phyloP scores from a whole-genome alignment of 2,329 filamentous ascomycete genomes.

The Colletotrichum sp. region DNA sequence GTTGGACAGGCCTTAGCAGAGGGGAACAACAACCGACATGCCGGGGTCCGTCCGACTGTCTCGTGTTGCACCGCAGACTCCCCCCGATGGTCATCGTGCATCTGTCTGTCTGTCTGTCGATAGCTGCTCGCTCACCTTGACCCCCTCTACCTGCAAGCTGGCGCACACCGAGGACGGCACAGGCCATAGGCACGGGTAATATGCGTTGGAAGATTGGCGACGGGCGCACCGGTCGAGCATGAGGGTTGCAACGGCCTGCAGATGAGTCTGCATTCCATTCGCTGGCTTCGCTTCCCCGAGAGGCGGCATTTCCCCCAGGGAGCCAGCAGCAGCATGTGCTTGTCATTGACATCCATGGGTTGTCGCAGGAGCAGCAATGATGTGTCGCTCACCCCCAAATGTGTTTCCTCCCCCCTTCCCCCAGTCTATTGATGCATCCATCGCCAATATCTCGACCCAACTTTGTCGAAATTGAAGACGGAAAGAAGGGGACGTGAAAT shows the following conservation, averaged over 20 bases:
- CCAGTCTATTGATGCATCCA: background rate
- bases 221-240: conserved; percentile 2
- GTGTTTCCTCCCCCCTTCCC: background rate
- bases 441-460: background rate
- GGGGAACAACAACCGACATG: background rate
- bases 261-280: background rate
- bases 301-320: background rate
- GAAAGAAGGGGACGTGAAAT: background rate
- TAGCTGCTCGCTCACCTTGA: background rate
- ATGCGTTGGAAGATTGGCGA: background rate
- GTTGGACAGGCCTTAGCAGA: background rate
- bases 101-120: background rate
- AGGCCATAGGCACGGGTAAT: conserved; percentile 1
- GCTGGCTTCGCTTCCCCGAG: background rate
- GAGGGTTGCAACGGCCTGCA: background rate
- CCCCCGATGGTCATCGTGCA: background rate
- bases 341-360: background rate
- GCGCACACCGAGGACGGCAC: background rate
- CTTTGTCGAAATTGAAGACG: background rate
- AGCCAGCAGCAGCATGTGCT: background rate
- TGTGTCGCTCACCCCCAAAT: background rate
- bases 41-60: background rate
- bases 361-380: background rate
- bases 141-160: background rate
- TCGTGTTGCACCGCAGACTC: conserved; percentile 1